These are phyloP conservation scores for Pseudogymnoascus sp. DNA, from an alignment of 2,329 filamentous ascomycete genomes.

Conservation along the genomic window DNA sequence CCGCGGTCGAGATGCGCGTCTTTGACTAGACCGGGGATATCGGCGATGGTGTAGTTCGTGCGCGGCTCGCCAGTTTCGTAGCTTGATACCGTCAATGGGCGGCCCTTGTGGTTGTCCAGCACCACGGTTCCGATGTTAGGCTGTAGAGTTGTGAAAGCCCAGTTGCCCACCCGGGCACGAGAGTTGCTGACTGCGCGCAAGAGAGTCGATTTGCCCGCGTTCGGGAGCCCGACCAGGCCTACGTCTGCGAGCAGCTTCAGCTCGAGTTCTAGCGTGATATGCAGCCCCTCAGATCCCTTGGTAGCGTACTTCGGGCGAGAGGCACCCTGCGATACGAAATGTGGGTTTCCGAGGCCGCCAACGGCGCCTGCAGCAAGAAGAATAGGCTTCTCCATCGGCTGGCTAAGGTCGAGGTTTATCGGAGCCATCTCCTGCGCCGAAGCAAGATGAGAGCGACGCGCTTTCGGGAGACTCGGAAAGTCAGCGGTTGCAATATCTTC, in stretches of 20 bases:
- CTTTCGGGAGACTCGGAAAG: constrained; percentile 50
- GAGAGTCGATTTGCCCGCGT: constrained; percentile 92
- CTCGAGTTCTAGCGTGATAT: constrained; percentile 76
- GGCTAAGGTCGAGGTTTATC: constrained; percentile 64
- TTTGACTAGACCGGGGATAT: constrained; percentile 90
- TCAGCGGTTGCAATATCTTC: constrained; percentile 58
- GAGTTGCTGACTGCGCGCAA: constrained; percentile 82
- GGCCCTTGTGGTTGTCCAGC: constrained; percentile 76
- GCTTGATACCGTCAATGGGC: constrained; percentile 45
- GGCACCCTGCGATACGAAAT: constrained; percentile 73
- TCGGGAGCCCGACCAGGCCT: constrained; percentile 87
- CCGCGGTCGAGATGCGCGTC: constrained; percentile 89
- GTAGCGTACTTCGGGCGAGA: constrained; percentile 81
- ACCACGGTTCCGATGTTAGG: constrained; percentile 96
- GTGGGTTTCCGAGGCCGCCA: constrained; percentile 86
- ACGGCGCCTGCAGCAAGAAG: constrained; percentile 81
- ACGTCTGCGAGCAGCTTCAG: constrained; percentile 93
- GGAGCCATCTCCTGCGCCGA: constrained; percentile 60
- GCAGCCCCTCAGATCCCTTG: constrained; percentile 71
- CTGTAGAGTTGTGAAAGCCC: constrained; percentile 93
- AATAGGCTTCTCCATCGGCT: constrained; percentile 74
- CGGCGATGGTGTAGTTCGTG: constrained; percentile 84
- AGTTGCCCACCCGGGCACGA: constrained; percentile 80
- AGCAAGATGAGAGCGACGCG: constrained; percentile 49
- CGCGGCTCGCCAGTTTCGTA: constrained; percentile 48